Evolutionary conservation across 2,329 filamentous ascomycete species (phyloP).

Genomic region (Taxawa tesnikishii): DNA sequence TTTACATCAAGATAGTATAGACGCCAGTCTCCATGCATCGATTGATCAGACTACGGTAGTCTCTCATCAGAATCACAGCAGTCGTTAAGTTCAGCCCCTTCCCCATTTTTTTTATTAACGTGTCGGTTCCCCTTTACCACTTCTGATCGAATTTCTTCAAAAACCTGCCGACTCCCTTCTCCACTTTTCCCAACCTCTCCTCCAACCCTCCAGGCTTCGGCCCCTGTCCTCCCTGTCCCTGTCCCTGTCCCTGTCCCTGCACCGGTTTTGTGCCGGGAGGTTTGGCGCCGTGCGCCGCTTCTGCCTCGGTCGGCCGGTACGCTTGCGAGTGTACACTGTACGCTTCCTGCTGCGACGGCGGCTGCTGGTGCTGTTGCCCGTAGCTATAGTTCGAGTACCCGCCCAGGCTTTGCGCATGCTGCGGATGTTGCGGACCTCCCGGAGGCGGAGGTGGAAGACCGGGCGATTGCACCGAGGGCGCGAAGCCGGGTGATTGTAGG

Average conservation of each 20-base stretch:
- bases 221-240: constrained; percentile 21
- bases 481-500: constrained; percentile 26
- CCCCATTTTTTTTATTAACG: neutral
- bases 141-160: constrained; percentile 57
- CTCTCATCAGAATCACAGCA: no score
- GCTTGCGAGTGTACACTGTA: constrained; percentile 55
- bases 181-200: constrained; percentile 52
- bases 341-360: constrained; percentile 16
- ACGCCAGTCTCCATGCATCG: no score
- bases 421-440: constrained; percentile 17
- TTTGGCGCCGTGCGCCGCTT: constrained; percentile 32
- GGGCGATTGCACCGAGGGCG: constrained; percentile 10
- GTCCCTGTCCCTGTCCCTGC: constrained; percentile 11
- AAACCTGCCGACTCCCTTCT: constrained; percentile 59
- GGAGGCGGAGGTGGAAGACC: constrained; percentile 22
- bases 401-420: constrained; percentile 11
- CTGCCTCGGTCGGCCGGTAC: constrained; percentile 56
- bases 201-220: constrained; percentile 35
- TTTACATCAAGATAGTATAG: no score
- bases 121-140: neutral
- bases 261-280: no score
- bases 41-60: no score
- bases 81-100: no score
- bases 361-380: constrained; percentile 16
- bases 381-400: constrained; percentile 47